Evolutionary conservation across 345 rosid genomes (phyloP).

Genomic region (Carallia pectinifolia): DNA sequence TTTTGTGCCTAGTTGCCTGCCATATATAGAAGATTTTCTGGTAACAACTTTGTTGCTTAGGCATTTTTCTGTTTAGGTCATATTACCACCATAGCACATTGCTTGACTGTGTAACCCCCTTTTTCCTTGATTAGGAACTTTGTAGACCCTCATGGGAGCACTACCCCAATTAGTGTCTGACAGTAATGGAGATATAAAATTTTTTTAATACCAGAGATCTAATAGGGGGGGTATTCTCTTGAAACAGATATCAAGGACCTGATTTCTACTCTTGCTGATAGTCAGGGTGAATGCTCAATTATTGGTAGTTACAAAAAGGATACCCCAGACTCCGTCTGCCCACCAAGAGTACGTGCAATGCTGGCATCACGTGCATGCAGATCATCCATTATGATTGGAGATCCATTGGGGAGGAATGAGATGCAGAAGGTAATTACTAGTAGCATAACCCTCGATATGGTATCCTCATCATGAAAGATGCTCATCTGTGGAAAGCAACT

Average conservation of each 20-base stretch:
- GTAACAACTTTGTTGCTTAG: too few species aligned
- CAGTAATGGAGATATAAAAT: neutral
- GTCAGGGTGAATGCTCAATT: constrained; percentile 76
- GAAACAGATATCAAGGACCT: constrained; percentile 84
- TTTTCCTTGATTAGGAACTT: too few species aligned
- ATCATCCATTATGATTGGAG: constrained; percentile 88
- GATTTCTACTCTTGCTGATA: constrained; percentile 75
- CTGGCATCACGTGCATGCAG: constrained; percentile 90
- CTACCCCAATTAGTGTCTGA: neutral
- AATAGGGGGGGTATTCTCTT: neutral
- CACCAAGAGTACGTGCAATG: constrained; percentile 89
- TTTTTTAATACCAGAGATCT: too few species aligned
- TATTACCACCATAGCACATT: too few species aligned
- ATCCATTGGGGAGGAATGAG: constrained; percentile 75
- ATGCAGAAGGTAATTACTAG: constrained; percentile 68
- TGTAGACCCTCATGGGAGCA: neutral
- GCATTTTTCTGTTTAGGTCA: too few species aligned
- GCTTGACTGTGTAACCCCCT: neutral
- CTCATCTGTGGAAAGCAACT: neutral
- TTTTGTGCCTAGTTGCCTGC: too few species aligned
- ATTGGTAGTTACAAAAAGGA: constrained; percentile 73
- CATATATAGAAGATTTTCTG: too few species aligned
- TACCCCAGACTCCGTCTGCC: constrained; percentile 74
- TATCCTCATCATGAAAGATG: neutral
- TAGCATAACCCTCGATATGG: neutral